Evolutionary conservation across 192 early-diverging fungal genomes (phyloP).

Genomic region (Backusella mclennaniae): DNA sequence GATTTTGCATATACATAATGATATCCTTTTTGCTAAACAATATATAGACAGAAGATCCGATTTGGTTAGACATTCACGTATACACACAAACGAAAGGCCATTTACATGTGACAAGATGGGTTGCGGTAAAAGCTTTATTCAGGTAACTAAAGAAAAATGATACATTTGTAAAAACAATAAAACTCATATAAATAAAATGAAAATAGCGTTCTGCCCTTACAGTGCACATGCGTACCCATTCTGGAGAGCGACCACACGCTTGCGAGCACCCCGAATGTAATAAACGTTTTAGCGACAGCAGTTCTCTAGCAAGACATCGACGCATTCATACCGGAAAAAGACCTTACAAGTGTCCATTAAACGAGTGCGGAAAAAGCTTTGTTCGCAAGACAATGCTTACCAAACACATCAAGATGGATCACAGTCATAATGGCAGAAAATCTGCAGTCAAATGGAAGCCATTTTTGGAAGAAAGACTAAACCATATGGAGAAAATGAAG

Average conservation of each 20-base stretch:
- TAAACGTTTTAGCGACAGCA: slow-evolving; percentile 76
- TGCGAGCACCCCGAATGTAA: slow-evolving; percentile 66
- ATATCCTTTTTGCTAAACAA: background rate
- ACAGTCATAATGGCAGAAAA: slow-evolving; percentile 19
- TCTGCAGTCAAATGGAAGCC: slow-evolving; percentile 34
- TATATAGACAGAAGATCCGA: slow-evolving; percentile 50
- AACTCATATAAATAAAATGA: slow-evolving; percentile 18
- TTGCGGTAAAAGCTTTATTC: slow-evolving; percentile 80
- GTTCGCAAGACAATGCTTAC: slow-evolving; percentile 55
- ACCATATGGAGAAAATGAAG: slow-evolving; percentile 12
- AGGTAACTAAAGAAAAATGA: slow-evolving; percentile 18
- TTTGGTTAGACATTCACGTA: slow-evolving; percentile 68
- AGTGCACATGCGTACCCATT: slow-evolving; percentile 74
- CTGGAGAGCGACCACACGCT: slow-evolving; percentile 67
- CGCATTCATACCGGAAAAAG: slow-evolving; percentile 60
- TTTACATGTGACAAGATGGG: slow-evolving; percentile 57
- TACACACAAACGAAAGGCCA: slow-evolving; percentile 76
- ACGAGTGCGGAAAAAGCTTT: slow-evolving; percentile 42
- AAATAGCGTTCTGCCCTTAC: slow-evolving; percentile 68
- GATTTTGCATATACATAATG: background rate
- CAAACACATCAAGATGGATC: slow-evolving; percentile 42
- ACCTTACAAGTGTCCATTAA: slow-evolving; percentile 35
- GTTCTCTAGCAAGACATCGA: slow-evolving; percentile 65
- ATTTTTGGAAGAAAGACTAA: slow-evolving; percentile 31
- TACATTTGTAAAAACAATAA: background rate